Conservation (phyloP, 1,139 yeast genomes). For the Candida neerlandica region DNA sequence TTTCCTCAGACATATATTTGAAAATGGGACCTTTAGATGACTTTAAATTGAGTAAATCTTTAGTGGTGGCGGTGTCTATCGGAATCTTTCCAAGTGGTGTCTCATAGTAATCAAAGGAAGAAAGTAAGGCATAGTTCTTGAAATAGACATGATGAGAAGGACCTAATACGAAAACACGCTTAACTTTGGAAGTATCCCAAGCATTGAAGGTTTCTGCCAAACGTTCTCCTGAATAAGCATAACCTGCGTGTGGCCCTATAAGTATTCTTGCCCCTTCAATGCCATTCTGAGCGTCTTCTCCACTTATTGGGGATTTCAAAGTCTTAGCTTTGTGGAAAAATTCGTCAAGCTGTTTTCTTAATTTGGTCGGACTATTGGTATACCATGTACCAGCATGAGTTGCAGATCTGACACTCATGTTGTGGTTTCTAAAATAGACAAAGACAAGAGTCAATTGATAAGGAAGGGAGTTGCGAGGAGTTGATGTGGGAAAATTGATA, state of each 20-base stretch:
- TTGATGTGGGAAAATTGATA: background rate
- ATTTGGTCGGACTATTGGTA: slow-evolving; percentile 41
- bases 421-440: too few species aligned
- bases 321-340: slow-evolving; percentile 35
- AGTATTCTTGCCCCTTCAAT: slow-evolving; percentile 63
- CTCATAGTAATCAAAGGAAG: slow-evolving; percentile 57
- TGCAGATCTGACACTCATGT: slow-evolving; percentile 51
- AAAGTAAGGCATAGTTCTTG: slow-evolving; percentile 57
- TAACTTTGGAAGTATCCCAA: slow-evolving; percentile 61
- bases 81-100: slow-evolving; percentile 82
- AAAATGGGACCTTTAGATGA: slow-evolving; percentile 34
- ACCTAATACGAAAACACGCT: slow-evolving; percentile 78
- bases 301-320: slow-evolving; percentile 10
- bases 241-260: slow-evolving; percentile 87
- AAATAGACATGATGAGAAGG: slow-evolving; percentile 95
- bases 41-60: slow-evolving; percentile 27
- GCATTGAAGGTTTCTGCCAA: slow-evolving; percentile 77
- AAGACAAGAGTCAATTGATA: background rate
- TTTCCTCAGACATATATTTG: slow-evolving; percentile 55
- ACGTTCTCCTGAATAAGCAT: slow-evolving; percentile 74
- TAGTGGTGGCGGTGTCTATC: slow-evolving; percentile 57
- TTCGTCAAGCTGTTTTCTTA: slow-evolving; percentile 52
- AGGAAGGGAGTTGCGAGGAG: slow-evolving; percentile 1
- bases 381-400: slow-evolving; percentile 95
- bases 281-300: slow-evolving; percentile 16